Evolutionary conservation across 148 eudicot genomes (phyloP).

Genomic region (Linanthus parryae): DNA sequence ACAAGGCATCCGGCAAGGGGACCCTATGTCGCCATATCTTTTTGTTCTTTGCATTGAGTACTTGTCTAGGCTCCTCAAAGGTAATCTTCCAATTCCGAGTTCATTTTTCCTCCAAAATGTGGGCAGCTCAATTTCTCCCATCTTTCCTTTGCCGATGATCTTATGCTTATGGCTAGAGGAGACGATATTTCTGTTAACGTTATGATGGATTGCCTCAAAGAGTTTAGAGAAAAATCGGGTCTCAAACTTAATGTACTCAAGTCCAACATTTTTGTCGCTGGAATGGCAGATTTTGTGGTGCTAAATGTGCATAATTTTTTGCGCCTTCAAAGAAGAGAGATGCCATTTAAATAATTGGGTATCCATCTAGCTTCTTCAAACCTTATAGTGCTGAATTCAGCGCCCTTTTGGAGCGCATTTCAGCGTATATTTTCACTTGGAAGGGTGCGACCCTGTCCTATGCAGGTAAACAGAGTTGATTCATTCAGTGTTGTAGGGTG

Average conservation of each 20-base stretch:
- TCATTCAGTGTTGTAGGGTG: neutral
- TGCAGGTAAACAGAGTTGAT: too few relatives aligned
- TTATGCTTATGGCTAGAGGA: neutral
- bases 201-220: neutral
- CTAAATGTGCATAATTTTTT: too few relatives aligned
- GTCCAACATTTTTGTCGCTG: neutral
- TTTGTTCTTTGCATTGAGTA: conserved; percentile 4
- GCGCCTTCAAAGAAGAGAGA: too few relatives aligned
- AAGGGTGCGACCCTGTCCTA: too few relatives aligned
- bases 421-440: too few relatives aligned
- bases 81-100: neutral
- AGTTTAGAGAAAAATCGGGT: neutral
- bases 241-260: neutral
- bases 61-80: neutral
- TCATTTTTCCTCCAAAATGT: too few relatives aligned
- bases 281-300: neutral
- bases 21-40: neutral
- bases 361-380: too few relatives aligned
- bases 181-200: neutral
- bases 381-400: too few relatives aligned
- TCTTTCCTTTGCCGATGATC: conserved; percentile 3
- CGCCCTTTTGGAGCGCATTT: too few relatives aligned
- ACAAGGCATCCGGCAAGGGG: conserved; percentile 2
- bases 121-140: too few relatives aligned
- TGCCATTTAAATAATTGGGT: too few relatives aligned